phyloP scores from a whole-genome alignment of 176 grass and related monocot species.

The Aegilops bicornis region DNA sequence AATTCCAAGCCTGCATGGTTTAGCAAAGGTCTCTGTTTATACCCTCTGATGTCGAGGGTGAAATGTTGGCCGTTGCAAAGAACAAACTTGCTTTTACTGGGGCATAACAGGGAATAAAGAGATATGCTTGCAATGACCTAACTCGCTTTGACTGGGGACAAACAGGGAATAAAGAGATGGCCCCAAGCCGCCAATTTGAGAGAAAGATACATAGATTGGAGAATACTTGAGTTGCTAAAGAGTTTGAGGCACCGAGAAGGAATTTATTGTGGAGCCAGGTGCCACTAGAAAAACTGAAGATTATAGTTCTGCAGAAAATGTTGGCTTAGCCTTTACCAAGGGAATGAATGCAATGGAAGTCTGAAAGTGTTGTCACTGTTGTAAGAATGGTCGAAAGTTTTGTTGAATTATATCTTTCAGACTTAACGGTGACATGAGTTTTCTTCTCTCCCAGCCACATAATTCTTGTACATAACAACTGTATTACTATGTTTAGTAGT shows the following conservation, averaged over 20 bases:
- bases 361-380: background rate
- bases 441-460: background rate
- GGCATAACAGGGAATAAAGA: background rate
- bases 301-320: background rate
- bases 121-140: background rate
- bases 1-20: background rate
- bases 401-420: background rate
- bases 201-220: background rate
- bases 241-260: background rate
- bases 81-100: background rate
- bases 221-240: background rate
- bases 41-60: background rate
- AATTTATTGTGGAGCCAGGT: background rate
- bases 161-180: background rate
- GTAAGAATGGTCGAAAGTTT: background rate
- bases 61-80: constrained; percentile 22
- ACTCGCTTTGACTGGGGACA: background rate
- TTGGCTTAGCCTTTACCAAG: background rate
- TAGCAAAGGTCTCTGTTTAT: background rate
- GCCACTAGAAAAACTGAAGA: background rate
- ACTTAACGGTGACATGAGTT: background rate
- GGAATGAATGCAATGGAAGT: background rate
- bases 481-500: background rate
- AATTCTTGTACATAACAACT: background rate
- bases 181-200: constrained; percentile 4